These are phyloP conservation scores for Phytophthora foliorum DNA, from an alignment of 352 stramenopile genomes.

Conservation along the genomic window DNA sequence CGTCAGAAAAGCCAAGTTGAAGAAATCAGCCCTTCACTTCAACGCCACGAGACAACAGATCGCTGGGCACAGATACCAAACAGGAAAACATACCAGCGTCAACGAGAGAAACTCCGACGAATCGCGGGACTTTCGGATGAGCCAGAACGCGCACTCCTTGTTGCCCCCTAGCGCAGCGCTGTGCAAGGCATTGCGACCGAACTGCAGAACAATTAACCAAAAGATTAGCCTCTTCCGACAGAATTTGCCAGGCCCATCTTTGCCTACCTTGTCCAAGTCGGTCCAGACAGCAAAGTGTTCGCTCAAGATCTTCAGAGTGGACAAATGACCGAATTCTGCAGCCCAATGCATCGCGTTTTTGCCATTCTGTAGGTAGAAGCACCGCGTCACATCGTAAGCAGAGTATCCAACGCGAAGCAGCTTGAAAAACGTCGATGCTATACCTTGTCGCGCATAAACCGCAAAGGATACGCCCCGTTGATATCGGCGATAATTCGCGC, in stretches of 20 bases:
- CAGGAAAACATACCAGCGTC: slow-evolving; percentile 58
- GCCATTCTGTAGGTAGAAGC: slow-evolving; percentile 63
- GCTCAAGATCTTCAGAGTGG: slow-evolving; percentile 80
- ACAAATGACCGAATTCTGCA: slow-evolving; percentile 79
- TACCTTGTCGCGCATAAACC: slow-evolving; percentile 89
- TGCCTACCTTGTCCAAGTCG: slow-evolving; percentile 77
- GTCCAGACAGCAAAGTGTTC: slow-evolving; percentile 85
- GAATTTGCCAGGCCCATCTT: background rate
- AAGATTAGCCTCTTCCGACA: background rate
- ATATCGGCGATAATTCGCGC: slow-evolving; percentile 83
- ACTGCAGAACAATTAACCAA: slow-evolving; percentile 46
- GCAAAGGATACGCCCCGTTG: slow-evolving; percentile 79
- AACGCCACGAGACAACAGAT: slow-evolving; percentile 16
- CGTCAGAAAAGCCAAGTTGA: slow-evolving; percentile 12
- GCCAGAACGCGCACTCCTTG: slow-evolving; percentile 86
- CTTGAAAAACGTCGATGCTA: background rate
- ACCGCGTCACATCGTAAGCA: background rate
- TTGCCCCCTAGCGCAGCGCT: slow-evolving; percentile 83
- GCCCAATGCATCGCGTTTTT: slow-evolving; percentile 92
- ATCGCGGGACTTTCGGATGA: slow-evolving; percentile 77
- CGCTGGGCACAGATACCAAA: slow-evolving; percentile 8
- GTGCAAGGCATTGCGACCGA: slow-evolving; percentile 87
- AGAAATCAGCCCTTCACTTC: slow-evolving; percentile 1
- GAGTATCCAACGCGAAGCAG: background rate
- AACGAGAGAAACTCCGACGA: slow-evolving; percentile 77